Conservation (phyloP, 2,329 filamentous ascomycete genomes). For the Fusarium sterilihyphosum region DNA sequence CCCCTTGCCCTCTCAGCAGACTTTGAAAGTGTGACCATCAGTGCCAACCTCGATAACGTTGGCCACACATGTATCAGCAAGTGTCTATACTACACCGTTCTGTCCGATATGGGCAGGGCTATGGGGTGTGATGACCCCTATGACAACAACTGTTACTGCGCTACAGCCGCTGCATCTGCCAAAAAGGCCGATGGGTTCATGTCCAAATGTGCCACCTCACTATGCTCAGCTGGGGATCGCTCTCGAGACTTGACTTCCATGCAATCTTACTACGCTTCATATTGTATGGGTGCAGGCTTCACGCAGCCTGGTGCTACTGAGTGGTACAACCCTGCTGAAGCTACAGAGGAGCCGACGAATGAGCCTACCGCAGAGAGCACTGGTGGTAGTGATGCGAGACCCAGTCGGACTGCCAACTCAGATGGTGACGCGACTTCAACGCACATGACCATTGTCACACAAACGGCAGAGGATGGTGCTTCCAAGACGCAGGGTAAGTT, state of each 20-base stretch:
- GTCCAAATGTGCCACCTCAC: constrained; percentile 34
- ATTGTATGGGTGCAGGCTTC: constrained; percentile 43
- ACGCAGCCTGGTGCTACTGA: constrained; percentile 38
- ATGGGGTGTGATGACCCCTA: constrained; percentile 40
- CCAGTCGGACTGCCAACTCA: constrained; percentile 35
- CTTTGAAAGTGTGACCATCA: constrained; percentile 35
- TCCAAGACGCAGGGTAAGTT: constrained; percentile 43
- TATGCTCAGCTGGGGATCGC: constrained; percentile 36
- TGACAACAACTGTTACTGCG: constrained; percentile 43
- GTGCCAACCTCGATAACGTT: constrained; percentile 2
- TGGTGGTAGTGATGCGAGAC: constrained; percentile 12
- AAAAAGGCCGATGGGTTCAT: constrained; percentile 33
- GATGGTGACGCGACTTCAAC: constrained; percentile 33
- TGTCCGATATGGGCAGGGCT: constrained; percentile 32
- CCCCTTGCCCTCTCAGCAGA: constrained; percentile 7
- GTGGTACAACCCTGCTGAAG: constrained; percentile 40
- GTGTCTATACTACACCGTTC: constrained; percentile 31
- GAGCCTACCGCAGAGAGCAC: constrained; percentile 12
- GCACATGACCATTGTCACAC: constrained; percentile 38
- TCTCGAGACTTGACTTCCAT: constrained; percentile 39
- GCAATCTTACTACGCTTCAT: constrained; percentile 41
- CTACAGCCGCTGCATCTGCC: constrained; percentile 33
- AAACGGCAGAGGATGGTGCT: constrained; percentile 39
- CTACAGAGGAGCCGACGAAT: constrained; percentile 28
- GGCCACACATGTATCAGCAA: constrained; percentile 35